Percentiles rank a stretch among this genome's conserved stretches.
phyloP scores from a whole-genome alignment of 1,284 basidiomycete species.

The Peniophora sp. region DNA sequence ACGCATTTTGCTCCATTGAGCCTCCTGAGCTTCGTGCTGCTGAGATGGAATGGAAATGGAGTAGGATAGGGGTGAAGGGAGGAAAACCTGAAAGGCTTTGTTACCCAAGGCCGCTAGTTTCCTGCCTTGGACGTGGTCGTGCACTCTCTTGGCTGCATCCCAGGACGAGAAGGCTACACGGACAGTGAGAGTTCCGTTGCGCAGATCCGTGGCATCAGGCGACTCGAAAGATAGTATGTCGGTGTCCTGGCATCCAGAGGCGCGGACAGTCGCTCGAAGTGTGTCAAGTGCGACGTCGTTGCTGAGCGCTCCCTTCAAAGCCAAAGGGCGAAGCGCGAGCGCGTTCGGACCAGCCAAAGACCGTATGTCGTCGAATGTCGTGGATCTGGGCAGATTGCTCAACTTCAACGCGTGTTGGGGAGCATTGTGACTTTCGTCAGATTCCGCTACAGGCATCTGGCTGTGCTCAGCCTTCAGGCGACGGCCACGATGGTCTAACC shows the following conservation, averaged over 20 bases:
- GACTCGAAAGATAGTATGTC: neutral
- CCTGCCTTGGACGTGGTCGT: conserved; percentile 22
- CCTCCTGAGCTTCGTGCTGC: conserved; percentile 44
- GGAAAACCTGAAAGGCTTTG: conserved; percentile 20
- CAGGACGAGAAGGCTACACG: conserved; percentile 36
- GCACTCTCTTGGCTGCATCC: conserved; percentile 34
- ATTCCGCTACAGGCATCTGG: no score
- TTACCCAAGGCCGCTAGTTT: conserved; percentile 15
- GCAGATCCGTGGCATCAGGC: conserved; percentile 4
- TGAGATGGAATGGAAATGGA: conserved; percentile 33
- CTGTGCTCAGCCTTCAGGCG: conserved; percentile 27
- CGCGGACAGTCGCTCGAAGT: neutral
- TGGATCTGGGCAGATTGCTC: conserved; percentile 25
- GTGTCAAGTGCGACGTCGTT: neutral
- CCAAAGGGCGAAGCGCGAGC: neutral
- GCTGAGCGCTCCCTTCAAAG: neutral
- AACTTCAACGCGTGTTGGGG: conserved; percentile 15
- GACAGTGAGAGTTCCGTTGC: conserved; percentile 19
- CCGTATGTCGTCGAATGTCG: conserved; percentile 19
- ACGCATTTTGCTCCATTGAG: conserved; percentile 36
- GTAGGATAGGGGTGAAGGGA: conserved; percentile 39
- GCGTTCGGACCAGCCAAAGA: conserved; percentile 7
- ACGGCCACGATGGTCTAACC: conserved; percentile 23
- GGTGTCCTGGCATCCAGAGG: no score
- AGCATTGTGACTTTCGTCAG: conserved; percentile 27